Evolutionary conservation across 495 filamentous ascomycete genomes (phyloP), one percentile per base, ranked within the genome.

Genomic region (Hypoxylon crocopeplum): DNA sequence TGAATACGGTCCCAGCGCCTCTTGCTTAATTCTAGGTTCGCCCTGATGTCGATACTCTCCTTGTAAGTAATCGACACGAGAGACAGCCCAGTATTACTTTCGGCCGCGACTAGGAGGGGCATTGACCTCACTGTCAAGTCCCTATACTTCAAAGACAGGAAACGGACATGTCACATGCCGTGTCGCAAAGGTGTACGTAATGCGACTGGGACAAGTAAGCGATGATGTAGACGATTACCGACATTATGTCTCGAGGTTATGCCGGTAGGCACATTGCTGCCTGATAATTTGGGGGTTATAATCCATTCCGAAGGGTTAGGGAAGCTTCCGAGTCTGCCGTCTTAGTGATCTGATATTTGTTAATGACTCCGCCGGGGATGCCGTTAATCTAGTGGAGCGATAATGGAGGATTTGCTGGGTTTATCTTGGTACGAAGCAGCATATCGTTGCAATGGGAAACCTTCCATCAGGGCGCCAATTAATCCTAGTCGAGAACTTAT

Each of bases 311-410:
- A 36, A 40, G 15, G 7, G 33, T 53, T 22, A 54, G 47, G 25
- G 33, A 54, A 32, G 17, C 29, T 54, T 39, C 52, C 48, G 44
- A 61, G 20, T 22, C 19, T 62, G 44, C 57, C 53, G 58, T 39
- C 16, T 57, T 20, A 52, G 30, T 51, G 62, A 56, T 69, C 63
- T 69, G 63, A 64, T 62, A 64, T 52, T 67, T 67, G 64, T 69
- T 62, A 62, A 63, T 62, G 51, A 66, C 64, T 68, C 64, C 64
- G 67, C 67, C 68, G 68, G 68, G 51, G 61, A 68, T 60, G 50
- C 68, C 68, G 64, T 64, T 34, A 29, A 51, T 27, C 25, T 25
- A 41, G 62, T 66, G 62, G 62, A 60, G 62, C 29, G 47, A 48
- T 36, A 50, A 42, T 60, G 49, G 47, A 52, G 37, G 38, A 61